These are phyloP conservation scores for Penicillium goetzii DNA, from an alignment of 495 filamentous ascomycete species.

Conservation along the genomic window DNA sequence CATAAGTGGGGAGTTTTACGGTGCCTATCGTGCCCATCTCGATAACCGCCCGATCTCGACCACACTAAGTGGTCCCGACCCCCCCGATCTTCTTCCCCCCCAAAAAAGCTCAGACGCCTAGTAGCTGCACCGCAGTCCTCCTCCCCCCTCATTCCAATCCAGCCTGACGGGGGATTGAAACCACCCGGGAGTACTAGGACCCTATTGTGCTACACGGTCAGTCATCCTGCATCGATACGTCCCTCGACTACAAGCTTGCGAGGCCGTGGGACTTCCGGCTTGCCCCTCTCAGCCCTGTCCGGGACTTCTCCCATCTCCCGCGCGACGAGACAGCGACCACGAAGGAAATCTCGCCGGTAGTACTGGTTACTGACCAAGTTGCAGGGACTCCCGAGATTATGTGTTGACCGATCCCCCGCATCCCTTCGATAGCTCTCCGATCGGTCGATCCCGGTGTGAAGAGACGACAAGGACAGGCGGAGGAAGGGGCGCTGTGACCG, in stretches of 20 bases:
- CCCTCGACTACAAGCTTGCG: not conserved
- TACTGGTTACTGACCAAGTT: constrained; percentile 19
- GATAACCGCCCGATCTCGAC: constrained; percentile 31
- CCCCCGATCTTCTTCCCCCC: constrained; percentile 25
- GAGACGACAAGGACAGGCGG: constrained; percentile 10
- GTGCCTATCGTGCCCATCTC: constrained; percentile 8
- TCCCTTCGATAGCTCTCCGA: constrained; percentile 12
- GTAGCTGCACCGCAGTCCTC: not conserved
- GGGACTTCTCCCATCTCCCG: constrained; percentile 6
- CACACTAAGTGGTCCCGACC: constrained; percentile 32
- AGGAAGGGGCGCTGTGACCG: constrained; percentile 18
- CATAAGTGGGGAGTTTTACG: not conserved
- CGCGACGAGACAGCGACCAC: not conserved
- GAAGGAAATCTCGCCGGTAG: not conserved
- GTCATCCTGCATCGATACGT: constrained; percentile 7
- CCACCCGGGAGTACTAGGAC: not conserved
- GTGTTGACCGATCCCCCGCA: constrained; percentile 22
- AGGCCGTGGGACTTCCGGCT: not conserved
- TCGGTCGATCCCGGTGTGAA: constrained; percentile 10
- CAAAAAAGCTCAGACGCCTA: constrained; percentile 31
- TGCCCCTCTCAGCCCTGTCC: not conserved
- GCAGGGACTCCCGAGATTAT: constrained; percentile 23
- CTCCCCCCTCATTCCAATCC: constrained; percentile 21
- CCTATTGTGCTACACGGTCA: constrained; percentile 23
- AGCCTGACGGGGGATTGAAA: constrained; percentile 15